These are phyloP conservation scores for Albugo laibachii DNA, from an alignment of 352 stramenopile genomes.

Conservation along the genomic window DNA sequence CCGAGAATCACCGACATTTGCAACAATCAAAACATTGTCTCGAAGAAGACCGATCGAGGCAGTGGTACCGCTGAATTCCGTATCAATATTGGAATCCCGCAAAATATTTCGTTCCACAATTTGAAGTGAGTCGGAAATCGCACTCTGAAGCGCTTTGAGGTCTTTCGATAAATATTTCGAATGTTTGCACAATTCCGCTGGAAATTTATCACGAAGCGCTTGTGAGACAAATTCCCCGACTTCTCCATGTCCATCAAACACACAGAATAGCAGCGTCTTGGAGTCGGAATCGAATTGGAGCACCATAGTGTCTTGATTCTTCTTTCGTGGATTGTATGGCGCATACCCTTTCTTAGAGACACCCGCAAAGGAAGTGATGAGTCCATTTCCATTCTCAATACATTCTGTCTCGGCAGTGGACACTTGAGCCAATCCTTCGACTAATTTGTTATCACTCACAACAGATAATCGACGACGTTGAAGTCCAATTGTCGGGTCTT, in stretches of 20 bases:
- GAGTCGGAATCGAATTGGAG: constrained; percentile 85
- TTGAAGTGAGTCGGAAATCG: constrained; percentile 29
- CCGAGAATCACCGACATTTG: constrained; percentile 95
- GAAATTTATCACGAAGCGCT: constrained; percentile 79
- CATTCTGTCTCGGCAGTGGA: constrained; percentile 39
- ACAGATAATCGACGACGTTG: constrained; percentile 47
- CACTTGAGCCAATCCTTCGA: constrained; percentile 50
- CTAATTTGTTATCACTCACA: constrained; percentile 66
- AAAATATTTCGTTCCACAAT: constrained; percentile 69
- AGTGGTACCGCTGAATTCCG: constrained; percentile 82
- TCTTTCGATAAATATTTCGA: constrained; percentile 58
- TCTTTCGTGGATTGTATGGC: constrained; percentile 92
- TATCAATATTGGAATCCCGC: constrained; percentile 83
- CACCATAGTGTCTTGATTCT: constrained; percentile 94
- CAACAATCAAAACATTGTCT: constrained; percentile 76
- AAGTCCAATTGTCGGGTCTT: constrained; percentile 33
- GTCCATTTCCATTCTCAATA: constrained; percentile 31
- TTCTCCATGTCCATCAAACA: constrained; percentile 94
- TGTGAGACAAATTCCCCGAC: constrained; percentile 84
- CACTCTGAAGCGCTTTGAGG: constrained; percentile 24
- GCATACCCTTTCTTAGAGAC: constrained; percentile 73
- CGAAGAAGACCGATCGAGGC: constrained; percentile 53
- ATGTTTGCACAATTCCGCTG: constrained; percentile 83
- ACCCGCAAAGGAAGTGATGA: constrained; percentile 42
- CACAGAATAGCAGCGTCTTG: constrained; percentile 86